Base-by-base conservation (phyloP, 2,329 filamentous ascomycete species). In the Colletotrichum truncatum region DNA sequence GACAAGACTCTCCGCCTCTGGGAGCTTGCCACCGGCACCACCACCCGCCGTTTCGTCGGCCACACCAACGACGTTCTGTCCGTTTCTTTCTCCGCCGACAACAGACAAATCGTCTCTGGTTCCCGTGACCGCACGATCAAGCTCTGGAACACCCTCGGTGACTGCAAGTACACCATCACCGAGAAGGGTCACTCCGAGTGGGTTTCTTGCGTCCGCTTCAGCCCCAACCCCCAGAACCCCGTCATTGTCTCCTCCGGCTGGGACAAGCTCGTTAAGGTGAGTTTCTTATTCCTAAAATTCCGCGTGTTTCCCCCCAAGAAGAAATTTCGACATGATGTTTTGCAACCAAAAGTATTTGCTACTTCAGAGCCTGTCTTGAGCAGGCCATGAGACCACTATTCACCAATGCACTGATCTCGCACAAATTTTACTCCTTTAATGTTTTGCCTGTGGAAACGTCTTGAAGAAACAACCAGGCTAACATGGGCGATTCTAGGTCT, bases 141-240 rank as follows among this genome's bases (percentile, higher is more conserved):
- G 93, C 91, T 99, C 78, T 99, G 96, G 96, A 99, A 99, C 90
- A 99, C 96, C 77, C 93, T 99, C 73, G 96, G 96, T 85, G 96
- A 99, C 91, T 99, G 96, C 94, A 99, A 99, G 90, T 99, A 91
- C 91, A 99, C 95, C 87, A 98, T 99, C 89, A 97, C 93, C 85
- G 96, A 99, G 82, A 99, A 99, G 92, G 96, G 96, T 82, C 96
- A 99, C 90, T 93, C 93, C 84, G 96, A 99, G 85, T 99, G 96
- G 96, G 96, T 97, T 76, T 98, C 95, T 70, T 98, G 95, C 88
- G 96, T 99, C 75, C 92, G 96, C 84, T 99, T 99, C 93, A 97
- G 93, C 86, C 96, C 96, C 81, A 99, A 99, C 90, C 96, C 96
- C 79, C 95, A 98, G 89, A 99, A 98, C 91, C 95, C 96, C 75